Evolutionary conservation across 495 filamentous ascomycete genomes (phyloP).

Genomic region (Neurospora africana): DNA sequence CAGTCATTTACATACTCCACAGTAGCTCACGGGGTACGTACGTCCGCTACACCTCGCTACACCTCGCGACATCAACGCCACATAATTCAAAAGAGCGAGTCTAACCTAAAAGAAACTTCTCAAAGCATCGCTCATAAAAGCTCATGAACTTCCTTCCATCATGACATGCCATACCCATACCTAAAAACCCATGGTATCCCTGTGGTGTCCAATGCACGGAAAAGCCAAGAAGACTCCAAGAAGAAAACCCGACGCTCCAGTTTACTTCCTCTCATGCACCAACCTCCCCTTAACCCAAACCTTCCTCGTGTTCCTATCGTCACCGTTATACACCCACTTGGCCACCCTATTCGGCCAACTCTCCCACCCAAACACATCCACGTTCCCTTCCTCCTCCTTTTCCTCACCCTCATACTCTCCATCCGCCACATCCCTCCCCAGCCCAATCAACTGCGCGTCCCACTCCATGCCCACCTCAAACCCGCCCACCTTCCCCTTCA

Average conservation of each 20-base stretch:
- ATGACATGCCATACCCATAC: not conserved
- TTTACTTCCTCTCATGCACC: slow-evolving; percentile 49
- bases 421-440: slow-evolving; percentile 35
- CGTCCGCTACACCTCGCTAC: too few relatives aligned
- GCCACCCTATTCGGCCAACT: slow-evolving; percentile 62
- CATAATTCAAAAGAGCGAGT: not conserved
- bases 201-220: not conserved
- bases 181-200: not conserved
- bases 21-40: too few relatives aligned
- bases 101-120: not conserved
- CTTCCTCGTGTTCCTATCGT: slow-evolving; percentile 67
- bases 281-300: slow-evolving; percentile 75
- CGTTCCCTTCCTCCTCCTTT: slow-evolving; percentile 33
- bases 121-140: not conserved
- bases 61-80: not conserved
- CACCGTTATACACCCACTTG: slow-evolving; percentile 85
- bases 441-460: slow-evolving; percentile 72
- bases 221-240: not conserved
- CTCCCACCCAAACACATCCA: slow-evolving; percentile 85
- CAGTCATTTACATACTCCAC: not conserved
- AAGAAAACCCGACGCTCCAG: not conserved
- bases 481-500: slow-evolving; percentile 55
- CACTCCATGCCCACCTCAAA: slow-evolving; percentile 84
- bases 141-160: not conserved
- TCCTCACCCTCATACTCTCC: slow-evolving; percentile 20